Percentiles rank a stretch among this genome's conserved stretches.
Evolutionary conservation across 352 stramenopile genomes (phyloP).

Genomic region (Globisporangium megalacanthum): DNA sequence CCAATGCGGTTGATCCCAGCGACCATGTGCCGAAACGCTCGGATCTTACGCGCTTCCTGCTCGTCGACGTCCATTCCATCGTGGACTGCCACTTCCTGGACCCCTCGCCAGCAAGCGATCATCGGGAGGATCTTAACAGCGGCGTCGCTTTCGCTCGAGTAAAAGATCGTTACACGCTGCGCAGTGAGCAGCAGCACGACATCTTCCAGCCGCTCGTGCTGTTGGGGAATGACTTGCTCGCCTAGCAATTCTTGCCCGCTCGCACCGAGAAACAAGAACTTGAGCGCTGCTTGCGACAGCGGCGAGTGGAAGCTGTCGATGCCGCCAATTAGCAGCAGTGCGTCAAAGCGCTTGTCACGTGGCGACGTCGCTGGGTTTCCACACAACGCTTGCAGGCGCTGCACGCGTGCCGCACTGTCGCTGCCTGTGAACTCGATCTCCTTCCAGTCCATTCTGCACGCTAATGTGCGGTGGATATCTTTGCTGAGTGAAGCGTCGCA

Average conservation of each 20-base stretch:
- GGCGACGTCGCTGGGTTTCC: neutral
- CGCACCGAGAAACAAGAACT: slow-evolving; percentile 69
- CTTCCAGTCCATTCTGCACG: slow-evolving; percentile 39
- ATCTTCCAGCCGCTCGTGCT: slow-evolving; percentile 63
- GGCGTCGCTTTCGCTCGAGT: slow-evolving; percentile 60
- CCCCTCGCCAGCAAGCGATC: slow-evolving; percentile 62
- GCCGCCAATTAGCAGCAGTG: slow-evolving; percentile 58
- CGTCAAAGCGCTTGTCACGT: slow-evolving; percentile 25
- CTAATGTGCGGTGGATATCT: too few species aligned
- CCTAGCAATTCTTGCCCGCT: slow-evolving; percentile 70
- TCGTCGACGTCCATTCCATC: slow-evolving; percentile 65
- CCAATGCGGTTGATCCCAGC: slow-evolving; percentile 34
- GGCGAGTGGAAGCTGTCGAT: slow-evolving; percentile 67
- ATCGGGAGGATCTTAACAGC: slow-evolving; percentile 54
- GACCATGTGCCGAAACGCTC: slow-evolving; percentile 63
- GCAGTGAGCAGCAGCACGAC: slow-evolving; percentile 54
- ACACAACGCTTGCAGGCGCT: slow-evolving; percentile 49
- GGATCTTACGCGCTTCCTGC: slow-evolving; percentile 63
- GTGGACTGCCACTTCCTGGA: slow-evolving; percentile 58
- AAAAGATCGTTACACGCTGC: slow-evolving; percentile 43
- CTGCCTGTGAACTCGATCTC: slow-evolving; percentile 46
- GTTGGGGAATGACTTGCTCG: slow-evolving; percentile 64
- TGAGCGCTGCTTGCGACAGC: slow-evolving; percentile 54
- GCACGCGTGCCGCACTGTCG: slow-evolving; percentile 51
- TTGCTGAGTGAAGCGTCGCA: too few species aligned